A percentile compares a stretch with the other conserved stretches of the same genome.
Conservation (phyloP, 129 eudicot species). For the Ambrosia trifida region DNA sequence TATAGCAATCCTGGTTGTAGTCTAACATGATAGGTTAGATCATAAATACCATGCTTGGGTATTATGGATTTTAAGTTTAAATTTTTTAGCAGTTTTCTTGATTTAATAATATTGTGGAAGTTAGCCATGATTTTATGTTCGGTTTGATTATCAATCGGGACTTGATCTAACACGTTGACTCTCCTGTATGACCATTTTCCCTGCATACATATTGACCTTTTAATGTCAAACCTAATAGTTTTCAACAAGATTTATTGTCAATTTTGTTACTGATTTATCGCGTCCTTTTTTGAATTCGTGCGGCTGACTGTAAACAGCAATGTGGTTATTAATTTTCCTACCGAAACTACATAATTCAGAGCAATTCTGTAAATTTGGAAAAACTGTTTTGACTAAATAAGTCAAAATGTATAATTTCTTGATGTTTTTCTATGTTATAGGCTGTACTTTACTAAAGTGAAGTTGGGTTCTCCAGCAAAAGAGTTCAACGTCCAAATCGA, state of each 20-base stretch:
- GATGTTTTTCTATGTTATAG: conserved; percentile 33
- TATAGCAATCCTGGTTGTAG: too few relatives aligned
- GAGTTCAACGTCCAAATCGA: conserved; percentile 93
- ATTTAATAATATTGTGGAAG: too few relatives aligned
- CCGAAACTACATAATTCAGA: not conserved
- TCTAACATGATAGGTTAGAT: too few relatives aligned
- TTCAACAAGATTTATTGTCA: not conserved
- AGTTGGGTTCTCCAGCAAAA: conserved; percentile 84
- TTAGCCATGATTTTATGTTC: too few relatives aligned
- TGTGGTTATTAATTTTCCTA: not conserved
- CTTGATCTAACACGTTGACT: too few relatives aligned
- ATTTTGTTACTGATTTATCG: not conserved
- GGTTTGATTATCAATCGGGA: too few relatives aligned
- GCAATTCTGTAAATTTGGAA: conserved; percentile 7
- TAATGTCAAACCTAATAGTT: not conserved
- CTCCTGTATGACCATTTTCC: too few relatives aligned
- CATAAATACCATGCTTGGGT: too few relatives aligned
- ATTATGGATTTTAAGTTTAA: too few relatives aligned
- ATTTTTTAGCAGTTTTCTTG: too few relatives aligned
- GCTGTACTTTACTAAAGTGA: conserved; percentile 83
- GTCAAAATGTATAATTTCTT: conserved; percentile 10
- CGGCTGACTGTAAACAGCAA: not conserved
- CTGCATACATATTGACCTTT: conserved; percentile 27
- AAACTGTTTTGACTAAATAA: conserved; percentile 25
- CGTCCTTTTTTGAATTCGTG: not conserved